Percentiles rank a stretch among this genome's conserved stretches.
Conservation (phyloP, 495 filamentous ascomycete genomes). For the Melanomma pulvis-pyrius region DNA sequence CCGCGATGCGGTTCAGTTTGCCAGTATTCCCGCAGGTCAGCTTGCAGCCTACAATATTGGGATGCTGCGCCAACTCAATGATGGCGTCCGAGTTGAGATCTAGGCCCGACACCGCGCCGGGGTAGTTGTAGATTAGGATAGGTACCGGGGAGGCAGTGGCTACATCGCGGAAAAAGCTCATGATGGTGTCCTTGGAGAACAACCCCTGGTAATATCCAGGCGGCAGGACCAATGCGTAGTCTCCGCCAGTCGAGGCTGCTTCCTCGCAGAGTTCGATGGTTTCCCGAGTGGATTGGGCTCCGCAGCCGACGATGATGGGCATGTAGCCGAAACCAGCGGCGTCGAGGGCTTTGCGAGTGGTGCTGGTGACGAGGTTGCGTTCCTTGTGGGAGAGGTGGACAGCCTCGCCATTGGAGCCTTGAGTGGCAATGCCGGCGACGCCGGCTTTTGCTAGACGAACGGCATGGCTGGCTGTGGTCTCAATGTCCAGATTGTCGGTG, state of each 20-base stretch:
- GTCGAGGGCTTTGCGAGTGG: slow-evolving; percentile 76
- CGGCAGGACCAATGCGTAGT: slow-evolving; percentile 82
- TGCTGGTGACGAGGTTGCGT: slow-evolving; percentile 60
- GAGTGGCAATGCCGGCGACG: slow-evolving; percentile 77
- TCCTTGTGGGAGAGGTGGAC: slow-evolving; percentile 46
- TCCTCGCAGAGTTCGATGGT: slow-evolving; percentile 80
- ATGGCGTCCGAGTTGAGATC: slow-evolving; percentile 84
- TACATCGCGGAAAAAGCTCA: slow-evolving; percentile 75
- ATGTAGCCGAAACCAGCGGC: slow-evolving; percentile 66
- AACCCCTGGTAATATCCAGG: slow-evolving; percentile 81
- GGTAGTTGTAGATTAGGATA: slow-evolving; percentile 92
- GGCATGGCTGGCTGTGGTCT: slow-evolving; percentile 73
- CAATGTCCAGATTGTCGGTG: slow-evolving; percentile 62
- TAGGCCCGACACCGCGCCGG: slow-evolving; percentile 75
- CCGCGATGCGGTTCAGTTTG: slow-evolving; percentile 80
- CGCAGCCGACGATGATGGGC: slow-evolving; percentile 84
- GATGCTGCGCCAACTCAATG: slow-evolving; percentile 70
- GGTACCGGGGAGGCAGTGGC: slow-evolving; percentile 83
- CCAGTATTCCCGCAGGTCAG: slow-evolving; percentile 94
- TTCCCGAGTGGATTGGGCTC: slow-evolving; percentile 82
- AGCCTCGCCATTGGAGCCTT: slow-evolving; percentile 81
- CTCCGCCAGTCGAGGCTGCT: slow-evolving; percentile 72
- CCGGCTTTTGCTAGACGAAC: slow-evolving; percentile 81
- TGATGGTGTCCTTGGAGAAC: slow-evolving; percentile 62
- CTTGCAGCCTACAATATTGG: slow-evolving; percentile 89